phyloP scores from a whole-genome alignment of 345 rosid genomes.

The Eucalyptus marginata region DNA sequence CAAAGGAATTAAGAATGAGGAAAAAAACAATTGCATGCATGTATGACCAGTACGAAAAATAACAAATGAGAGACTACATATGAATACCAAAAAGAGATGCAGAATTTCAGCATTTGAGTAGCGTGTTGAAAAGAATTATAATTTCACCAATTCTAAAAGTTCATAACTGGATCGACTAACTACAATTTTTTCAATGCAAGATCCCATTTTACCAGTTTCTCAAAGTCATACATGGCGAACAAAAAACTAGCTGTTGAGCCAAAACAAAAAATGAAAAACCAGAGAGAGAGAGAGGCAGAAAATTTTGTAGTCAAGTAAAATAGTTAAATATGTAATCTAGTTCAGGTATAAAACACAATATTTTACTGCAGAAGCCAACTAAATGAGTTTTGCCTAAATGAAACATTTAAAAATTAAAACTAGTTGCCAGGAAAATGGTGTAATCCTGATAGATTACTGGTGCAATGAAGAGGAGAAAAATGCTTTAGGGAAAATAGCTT shows the following conservation, averaged over 20 bases:
- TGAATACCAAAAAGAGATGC: not conserved
- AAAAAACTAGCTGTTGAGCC: not conserved
- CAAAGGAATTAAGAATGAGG: not conserved
- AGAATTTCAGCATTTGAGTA: not conserved
- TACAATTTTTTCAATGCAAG: not conserved
- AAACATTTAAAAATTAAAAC: not conserved
- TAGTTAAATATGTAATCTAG: not conserved
- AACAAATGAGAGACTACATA: not conserved
- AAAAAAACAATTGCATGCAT: not conserved
- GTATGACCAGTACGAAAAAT: not conserved
- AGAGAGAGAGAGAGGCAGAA: not conserved
- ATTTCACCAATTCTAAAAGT: not conserved
- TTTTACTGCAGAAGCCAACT: not conserved
- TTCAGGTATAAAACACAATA: not conserved
- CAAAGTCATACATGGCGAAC: not conserved
- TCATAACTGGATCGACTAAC: not conserved
- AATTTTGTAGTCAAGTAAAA: not conserved
- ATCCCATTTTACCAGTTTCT: not conserved
- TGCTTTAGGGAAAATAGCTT: not conserved
- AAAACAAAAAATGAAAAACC: not conserved
- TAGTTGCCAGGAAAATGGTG: not conserved
- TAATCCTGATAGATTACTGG: not conserved
- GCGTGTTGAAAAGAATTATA: accelerated
- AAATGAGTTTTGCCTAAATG: not conserved
- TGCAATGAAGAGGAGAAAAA: not conserved